Base-by-base conservation (phyloP, 768 basidiomycete genomes). In the Asterophora lycoperdoides region DNA sequence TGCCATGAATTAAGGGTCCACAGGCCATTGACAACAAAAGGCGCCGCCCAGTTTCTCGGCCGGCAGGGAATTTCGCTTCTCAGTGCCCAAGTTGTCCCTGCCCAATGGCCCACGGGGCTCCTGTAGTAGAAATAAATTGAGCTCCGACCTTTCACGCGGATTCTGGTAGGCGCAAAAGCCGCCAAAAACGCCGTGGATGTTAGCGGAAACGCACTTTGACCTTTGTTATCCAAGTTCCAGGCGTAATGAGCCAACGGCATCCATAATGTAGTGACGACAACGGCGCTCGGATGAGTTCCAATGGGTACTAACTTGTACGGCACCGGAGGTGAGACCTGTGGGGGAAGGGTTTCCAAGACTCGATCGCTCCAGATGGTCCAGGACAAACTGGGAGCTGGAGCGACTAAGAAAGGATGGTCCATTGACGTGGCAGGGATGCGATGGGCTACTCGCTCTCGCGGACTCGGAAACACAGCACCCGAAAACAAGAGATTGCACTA, bases 381-480 rank as follows among this genome's bases (percentile, higher is more conserved):
- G 17, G n/a, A 45, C 13, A 15, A 29, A 15, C 35, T 13, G 37
- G 9, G 28, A 17, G 29, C 23, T 23, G 23, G 23, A 30, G n/a
- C 45, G 37, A 28, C 45, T 28, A 38, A 15, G 26, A 46, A 46
- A 46, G 36, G 45, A 28, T 35, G 23, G 23, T 23, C 3, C 3
- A 23, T 23, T 23, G 19, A 13, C 20, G 23, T 23, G 36, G 36
- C 26, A 17, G 26, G 44, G 44, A 46, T 14, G 30, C 3, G 8
- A 9, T 13, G 13, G 23, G 23, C 4, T n/a, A n/a, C n/a, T 26
- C 23, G n/a, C 2, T 18, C 13, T 46, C 46, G 46, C 46, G 36
- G 46, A 40, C 35, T 38, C 15, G n/a, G 35, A 46, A 46, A 38
- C 18, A 46, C 18, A 46, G 9, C 11, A 35, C 8, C 45, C 19